Evolutionary conservation across 2,329 filamentous ascomycete genomes (phyloP), one percentile per base, ranked within the genome.

Genomic region (Scolecobasidium constrictum): DNA sequence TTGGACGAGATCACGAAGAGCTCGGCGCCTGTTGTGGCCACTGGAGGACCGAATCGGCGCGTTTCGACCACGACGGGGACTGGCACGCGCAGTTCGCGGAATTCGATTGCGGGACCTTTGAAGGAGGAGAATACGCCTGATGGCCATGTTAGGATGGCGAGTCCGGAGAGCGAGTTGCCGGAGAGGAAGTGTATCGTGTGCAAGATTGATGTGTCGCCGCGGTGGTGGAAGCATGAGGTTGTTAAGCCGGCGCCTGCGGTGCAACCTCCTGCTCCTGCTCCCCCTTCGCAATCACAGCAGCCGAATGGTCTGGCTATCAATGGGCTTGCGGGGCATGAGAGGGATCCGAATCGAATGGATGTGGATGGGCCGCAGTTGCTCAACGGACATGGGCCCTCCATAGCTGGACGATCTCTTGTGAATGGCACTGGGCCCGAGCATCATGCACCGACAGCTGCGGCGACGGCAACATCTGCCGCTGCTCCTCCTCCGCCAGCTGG

Each of bases 181-280:
- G 59, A 61, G 38, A 59, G 62, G 16, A 59, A 57, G 46, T 71
- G 68, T 45, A 56, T 53, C 18, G 63, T 60, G 40, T 71, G 68
- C 53, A 19, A 38, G 11, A 72, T 82, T 45, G 81, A 87, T 54
- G 73, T 81, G 40, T 86, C 80, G 51, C 83, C 82, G 4, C 81
- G 74, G 53, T 71, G 68, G 68, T 69, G 58, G 61, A 58, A 56
- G 40, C 45, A 52, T 12, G 54, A 61, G 21, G 50, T 44, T 11
- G 40, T 53, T n/a, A 16, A 44, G 17, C 35, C 42, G 21, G 31
- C 17, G 19, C 34, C 34, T 9, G 34, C 34, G 9, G 12, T 36
- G 9, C 13, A 15, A 18, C 34, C 33, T 15, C 15, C 33, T 20
- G 19, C 23, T 9, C 5, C 38, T 21, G 15, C 43, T 16, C n/a